Conservation (phyloP, 805 yeast species). For the Schizosaccharomyces cryophilus region DNA sequence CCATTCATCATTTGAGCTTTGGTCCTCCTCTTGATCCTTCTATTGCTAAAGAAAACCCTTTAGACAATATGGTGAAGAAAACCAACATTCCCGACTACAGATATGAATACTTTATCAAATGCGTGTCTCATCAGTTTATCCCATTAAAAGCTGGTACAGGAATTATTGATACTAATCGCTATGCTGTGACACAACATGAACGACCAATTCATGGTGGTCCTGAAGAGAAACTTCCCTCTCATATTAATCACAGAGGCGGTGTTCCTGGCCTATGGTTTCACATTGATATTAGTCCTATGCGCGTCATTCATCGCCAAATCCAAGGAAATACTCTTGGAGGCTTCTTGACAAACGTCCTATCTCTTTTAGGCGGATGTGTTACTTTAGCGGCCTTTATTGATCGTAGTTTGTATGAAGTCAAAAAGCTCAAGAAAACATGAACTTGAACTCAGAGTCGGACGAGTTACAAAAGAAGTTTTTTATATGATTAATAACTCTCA, state of each 20-base stretch:
- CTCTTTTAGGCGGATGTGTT: conserved; percentile 79
- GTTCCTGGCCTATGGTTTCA: conserved; percentile 69
- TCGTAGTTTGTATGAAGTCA: conserved; percentile 71
- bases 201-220: conserved; percentile 68
- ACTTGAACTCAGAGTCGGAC: neutral
- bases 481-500: too few relatives aligned
- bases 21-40: conserved; percentile 29
- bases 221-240: conserved; percentile 76
- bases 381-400: conserved; percentile 82
- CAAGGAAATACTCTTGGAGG: conserved; percentile 58
- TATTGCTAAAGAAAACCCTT: conserved; percentile 16
- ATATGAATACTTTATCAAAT: conserved; percentile 60
- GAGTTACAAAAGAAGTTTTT: too few relatives aligned
- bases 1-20: conserved; percentile 57
- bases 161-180: conserved; percentile 59
- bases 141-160: conserved; percentile 23
- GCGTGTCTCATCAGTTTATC: conserved; percentile 73
- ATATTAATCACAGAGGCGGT: conserved; percentile 51
- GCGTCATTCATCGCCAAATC: conserved; percentile 61
- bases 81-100: conserved; percentile 23
- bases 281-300: conserved; percentile 82
- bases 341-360: conserved; percentile 55
- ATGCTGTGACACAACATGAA: conserved; percentile 68
- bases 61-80: conserved; percentile 27
- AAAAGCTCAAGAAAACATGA: conserved; percentile 37